phyloP scores from a whole-genome alignment of 768 basidiomycete species.

The Boletellus sp. region DNA sequence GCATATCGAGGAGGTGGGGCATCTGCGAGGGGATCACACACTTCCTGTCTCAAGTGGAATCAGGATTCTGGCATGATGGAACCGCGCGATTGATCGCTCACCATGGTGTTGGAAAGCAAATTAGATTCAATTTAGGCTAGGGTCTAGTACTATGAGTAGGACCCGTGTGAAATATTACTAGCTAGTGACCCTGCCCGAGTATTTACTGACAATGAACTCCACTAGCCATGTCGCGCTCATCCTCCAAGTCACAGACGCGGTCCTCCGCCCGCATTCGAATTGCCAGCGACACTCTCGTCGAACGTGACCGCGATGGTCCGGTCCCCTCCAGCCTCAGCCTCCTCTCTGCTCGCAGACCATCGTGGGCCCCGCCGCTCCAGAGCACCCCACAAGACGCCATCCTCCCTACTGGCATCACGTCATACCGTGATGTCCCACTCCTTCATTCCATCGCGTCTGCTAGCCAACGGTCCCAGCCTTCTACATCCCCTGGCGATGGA shows the following conservation, averaged over 20 bases:
- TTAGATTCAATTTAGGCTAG: no score
- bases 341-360: slow-evolving; percentile 32
- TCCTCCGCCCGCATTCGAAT: slow-evolving; percentile 23
- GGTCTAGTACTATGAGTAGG: no score
- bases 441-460: slow-evolving; percentile 16
- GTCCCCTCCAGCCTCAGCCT: slow-evolving; percentile 30
- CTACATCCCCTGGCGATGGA: slow-evolving; percentile 48
- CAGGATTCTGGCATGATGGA: no score
- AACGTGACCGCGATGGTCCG: slow-evolving; percentile 24
- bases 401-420: slow-evolving; percentile 17
- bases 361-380: slow-evolving; percentile 32
- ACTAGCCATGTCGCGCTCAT: slow-evolving; percentile 24
- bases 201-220: no score
- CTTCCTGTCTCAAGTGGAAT: slow-evolving; percentile 37
- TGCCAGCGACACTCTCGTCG: slow-evolving; percentile 11
- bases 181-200: no score
- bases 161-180: no score
- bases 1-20: slow-evolving; percentile 55
- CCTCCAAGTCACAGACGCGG: slow-evolving; percentile 19
- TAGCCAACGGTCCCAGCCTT: slow-evolving; percentile 14
- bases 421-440: slow-evolving; percentile 30
- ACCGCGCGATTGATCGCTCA: no score
- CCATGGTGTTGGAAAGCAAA: no score
- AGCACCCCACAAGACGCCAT: slow-evolving; percentile 23
- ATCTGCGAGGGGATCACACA: slow-evolving; percentile 51